A percentile compares a stretch with the other conserved stretches of the same genome.
Conservation (phyloP, 1,284 basidiomycete species). For the Sanghuangporus baumii region DNA sequence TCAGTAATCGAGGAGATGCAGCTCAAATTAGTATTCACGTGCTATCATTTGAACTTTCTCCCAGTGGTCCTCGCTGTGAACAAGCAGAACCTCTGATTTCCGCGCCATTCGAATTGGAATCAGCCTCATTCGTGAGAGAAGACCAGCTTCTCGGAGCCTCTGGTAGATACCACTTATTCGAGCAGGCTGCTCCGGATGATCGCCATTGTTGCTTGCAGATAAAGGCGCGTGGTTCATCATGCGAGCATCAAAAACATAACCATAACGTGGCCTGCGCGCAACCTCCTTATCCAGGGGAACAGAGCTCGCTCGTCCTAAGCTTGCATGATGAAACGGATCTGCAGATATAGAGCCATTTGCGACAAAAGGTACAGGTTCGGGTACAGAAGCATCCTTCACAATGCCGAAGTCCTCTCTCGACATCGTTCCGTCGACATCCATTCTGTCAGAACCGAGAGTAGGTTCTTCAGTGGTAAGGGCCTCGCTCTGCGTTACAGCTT, state of each 20-base stretch:
- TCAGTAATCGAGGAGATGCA: too few species aligned
- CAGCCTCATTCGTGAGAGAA: slow-evolving; percentile 70
- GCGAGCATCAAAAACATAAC: slow-evolving; percentile 82
- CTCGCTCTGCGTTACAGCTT: slow-evolving; percentile 4
- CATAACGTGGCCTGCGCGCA: slow-evolving; percentile 32
- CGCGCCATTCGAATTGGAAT: slow-evolving; percentile 72
- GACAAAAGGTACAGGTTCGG: background rate
- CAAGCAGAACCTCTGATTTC: slow-evolving; percentile 77
- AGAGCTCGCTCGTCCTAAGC: slow-evolving; percentile 1
- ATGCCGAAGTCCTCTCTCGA: background rate
- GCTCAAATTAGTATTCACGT: slow-evolving; percentile 36
- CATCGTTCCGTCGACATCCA: slow-evolving; percentile 9
- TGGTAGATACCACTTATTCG: slow-evolving; percentile 81
- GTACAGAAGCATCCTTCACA: background rate
- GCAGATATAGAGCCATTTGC: background rate
- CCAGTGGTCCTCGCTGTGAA: slow-evolving; percentile 90
- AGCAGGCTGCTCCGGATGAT: slow-evolving; percentile 86
- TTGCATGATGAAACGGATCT: background rate
- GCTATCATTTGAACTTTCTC: slow-evolving; percentile 79
- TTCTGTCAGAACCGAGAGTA: background rate
- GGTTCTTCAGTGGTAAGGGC: background rate
- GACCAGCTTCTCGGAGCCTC: slow-evolving; percentile 54
- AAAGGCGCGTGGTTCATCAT: slow-evolving; percentile 80
- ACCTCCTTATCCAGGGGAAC: background rate
- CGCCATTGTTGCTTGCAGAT: slow-evolving; percentile 27